Conservation (phyloP, 139 green algal species). For the Tetradesmus lagerheimii region DNA sequence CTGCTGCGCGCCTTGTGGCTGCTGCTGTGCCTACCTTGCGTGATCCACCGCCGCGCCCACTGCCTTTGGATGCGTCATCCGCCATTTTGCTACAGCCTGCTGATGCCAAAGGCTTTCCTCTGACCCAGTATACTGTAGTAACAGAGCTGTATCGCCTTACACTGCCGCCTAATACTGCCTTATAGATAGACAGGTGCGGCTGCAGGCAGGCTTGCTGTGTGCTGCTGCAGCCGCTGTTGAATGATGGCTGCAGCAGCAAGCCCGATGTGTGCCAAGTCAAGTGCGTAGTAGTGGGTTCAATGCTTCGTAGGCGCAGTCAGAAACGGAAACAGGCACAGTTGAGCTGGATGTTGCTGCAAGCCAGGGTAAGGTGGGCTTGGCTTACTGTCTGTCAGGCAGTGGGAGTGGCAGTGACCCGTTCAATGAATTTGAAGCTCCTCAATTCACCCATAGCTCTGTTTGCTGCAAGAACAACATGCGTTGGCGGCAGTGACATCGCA, state of each 20-base stretch:
- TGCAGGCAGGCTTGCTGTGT: not conserved
- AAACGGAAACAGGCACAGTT: not conserved
- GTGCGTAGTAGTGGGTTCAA: not conserved
- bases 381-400: not conserved
- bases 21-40: not conserved
- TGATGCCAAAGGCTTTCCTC: not conserved
- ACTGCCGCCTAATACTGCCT: too few species aligned
- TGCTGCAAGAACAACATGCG: not conserved
- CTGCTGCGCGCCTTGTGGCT: not conserved
- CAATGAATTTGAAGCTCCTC: not conserved
- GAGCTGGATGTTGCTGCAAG: not conserved
- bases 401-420: not conserved
- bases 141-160: not conserved
- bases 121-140: not conserved
- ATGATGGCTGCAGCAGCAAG: slow-evolving; percentile 3
- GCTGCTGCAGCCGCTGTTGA: slow-evolving; percentile 4
- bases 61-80: not conserved
- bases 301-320: not conserved
- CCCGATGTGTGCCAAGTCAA: not conserved
- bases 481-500: not conserved
- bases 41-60: not conserved
- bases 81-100: not conserved
- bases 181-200: too few species aligned
- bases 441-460: not conserved
- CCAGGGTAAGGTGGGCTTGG: not conserved